Conservation (phyloP, 257 asterid species). For the Capsicum rhomboideum region DNA sequence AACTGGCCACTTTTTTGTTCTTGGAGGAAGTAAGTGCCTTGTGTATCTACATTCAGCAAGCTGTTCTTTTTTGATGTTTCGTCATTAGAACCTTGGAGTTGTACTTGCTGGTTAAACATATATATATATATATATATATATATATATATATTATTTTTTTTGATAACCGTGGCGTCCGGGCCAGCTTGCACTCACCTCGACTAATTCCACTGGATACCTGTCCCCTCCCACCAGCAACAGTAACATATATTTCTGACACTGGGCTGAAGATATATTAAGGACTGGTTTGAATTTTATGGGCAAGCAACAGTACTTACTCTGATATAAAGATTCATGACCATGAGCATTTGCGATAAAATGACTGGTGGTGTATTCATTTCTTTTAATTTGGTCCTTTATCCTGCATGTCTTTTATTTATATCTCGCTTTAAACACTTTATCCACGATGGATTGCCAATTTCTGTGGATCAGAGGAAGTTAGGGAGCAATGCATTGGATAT, state of each 20-base stretch:
- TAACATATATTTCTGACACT: neutral
- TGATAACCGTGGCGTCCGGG: too few species aligned
- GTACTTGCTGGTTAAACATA: neutral
- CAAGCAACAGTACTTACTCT: neutral
- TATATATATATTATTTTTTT: too few species aligned
- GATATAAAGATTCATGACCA: neutral
- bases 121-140: too few species aligned
- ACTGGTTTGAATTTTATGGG: neutral
- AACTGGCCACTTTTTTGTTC: neutral
- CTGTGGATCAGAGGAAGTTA: neutral
- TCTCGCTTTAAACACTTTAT: neutral
- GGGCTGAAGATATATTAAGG: neutral
- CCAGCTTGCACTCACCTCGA: too few species aligned
- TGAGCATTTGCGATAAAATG: neutral
- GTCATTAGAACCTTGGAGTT: neutral
- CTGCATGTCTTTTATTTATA: neutral
- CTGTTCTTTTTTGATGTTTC: neutral
- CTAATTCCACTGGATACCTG: too few species aligned
- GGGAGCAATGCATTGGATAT: neutral
- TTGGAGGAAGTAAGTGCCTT: neutral
- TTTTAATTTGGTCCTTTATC: neutral
- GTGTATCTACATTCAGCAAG: neutral
- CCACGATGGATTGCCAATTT: neutral
- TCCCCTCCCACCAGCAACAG: too few species aligned
- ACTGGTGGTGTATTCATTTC: neutral